Evolutionary conservation across 108 stramenopile species (phyloP).

Genomic region (Pinguiococcus pyrenoidosus): DNA sequence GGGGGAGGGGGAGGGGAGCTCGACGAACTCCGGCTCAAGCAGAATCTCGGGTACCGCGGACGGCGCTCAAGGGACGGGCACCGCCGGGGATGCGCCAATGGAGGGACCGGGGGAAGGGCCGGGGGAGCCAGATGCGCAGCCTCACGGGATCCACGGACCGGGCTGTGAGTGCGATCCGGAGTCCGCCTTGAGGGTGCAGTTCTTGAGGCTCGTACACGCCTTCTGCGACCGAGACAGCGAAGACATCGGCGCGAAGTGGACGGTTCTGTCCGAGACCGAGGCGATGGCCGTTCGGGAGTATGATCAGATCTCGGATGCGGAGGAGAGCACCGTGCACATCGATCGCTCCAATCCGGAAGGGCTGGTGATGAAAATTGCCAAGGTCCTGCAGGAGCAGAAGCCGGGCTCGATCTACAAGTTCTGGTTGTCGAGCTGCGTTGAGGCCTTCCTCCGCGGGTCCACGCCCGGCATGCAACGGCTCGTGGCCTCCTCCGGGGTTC

Average conservation of each 20-base stretch:
- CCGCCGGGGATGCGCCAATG: background rate
- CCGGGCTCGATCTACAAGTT: constrained; percentile 66
- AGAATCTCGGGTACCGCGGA: too few species aligned
- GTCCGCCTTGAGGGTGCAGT: constrained; percentile 65
- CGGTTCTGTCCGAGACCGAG: constrained; percentile 12
- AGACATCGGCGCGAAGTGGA: constrained; percentile 19
- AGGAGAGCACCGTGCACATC: background rate
- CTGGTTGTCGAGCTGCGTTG: constrained; percentile 71
- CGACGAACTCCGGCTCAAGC: too few species aligned
- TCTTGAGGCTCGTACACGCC: constrained; percentile 65
- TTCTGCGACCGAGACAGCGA: constrained; percentile 70
- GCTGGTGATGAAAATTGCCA: constrained; percentile 52
- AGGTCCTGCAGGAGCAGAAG: constrained; percentile 48
- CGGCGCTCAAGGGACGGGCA: background rate
- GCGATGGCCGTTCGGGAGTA: background rate
- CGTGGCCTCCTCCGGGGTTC: constrained; percentile 2
- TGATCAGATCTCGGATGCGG: background rate
- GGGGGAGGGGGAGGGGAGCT: background rate
- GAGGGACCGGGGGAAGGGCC: background rate
- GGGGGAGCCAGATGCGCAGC: constrained; percentile 1
- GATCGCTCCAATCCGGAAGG: constrained; percentile 12
- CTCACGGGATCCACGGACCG: constrained; percentile 23
- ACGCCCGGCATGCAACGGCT: constrained; percentile 6
- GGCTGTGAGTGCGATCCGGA: constrained; percentile 72
- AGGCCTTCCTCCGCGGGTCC: constrained; percentile 65